Percentiles rank a stretch among this genome's conserved stretches.
Conservation (phyloP, 139 green algal genomes). For the Chlorella ohadii region DNA sequence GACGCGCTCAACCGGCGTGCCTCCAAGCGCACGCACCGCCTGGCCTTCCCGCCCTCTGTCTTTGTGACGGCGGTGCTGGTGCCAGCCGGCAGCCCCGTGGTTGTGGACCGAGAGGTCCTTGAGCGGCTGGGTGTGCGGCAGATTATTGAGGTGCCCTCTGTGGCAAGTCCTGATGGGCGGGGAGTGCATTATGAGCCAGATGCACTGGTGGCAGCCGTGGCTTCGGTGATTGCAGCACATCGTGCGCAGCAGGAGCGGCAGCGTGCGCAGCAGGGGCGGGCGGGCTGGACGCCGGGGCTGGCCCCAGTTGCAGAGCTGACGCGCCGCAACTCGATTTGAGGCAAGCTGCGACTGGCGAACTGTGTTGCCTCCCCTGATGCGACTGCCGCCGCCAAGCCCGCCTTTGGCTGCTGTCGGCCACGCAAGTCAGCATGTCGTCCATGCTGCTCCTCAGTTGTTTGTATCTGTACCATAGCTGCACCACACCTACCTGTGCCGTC, state of each 20-base stretch:
- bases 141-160: slow-evolving; percentile 74
- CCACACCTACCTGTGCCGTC: no score
- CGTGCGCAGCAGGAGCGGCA: background rate
- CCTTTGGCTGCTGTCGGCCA: no score
- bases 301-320: background rate
- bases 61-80: slow-evolving; percentile 87
- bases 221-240: slow-evolving; percentile 46
- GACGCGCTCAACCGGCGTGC: slow-evolving; percentile 77
- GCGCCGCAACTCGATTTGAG: slow-evolving; percentile 21
- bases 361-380: no score
- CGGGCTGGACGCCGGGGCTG: background rate
- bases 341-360: no score
- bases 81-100: slow-evolving; percentile 68
- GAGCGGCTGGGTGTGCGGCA: slow-evolving; percentile 64
- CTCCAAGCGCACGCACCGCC: slow-evolving; percentile 38
- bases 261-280: background rate
- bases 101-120: slow-evolving; percentile 67
- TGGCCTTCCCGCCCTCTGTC: slow-evolving; percentile 60
- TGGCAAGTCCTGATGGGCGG: slow-evolving; percentile 27
- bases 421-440: no score
- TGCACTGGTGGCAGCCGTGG: slow-evolving; percentile 74
- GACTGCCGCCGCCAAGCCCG: background rate
- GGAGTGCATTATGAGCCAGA: slow-evolving; percentile 70
- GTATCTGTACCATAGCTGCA: background rate
- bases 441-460: background rate